Evolutionary conservation across 1,139 yeast species (phyloP), one percentile per base, ranked within the genome.

Genomic region (Geotrichum restrictum): DNA sequence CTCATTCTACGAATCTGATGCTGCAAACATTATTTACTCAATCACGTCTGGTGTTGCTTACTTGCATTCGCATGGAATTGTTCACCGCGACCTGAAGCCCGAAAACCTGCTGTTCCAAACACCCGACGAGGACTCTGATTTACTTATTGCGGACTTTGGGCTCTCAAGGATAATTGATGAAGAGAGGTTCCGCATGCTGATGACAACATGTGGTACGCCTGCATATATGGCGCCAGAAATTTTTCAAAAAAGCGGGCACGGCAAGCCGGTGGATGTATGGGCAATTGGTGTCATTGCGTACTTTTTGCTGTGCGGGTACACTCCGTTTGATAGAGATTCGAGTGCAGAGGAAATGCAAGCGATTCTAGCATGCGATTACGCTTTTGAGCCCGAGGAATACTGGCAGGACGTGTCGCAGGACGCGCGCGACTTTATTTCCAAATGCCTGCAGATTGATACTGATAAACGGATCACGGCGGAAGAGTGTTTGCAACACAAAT

Each of bases 1-100:
- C 37, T 68, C 75, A 36, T 72, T 79, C 49, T 75, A 74, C 45
- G 78, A 80, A 45, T 61, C 66, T 1, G 84, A 81, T 56, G 80
- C 83, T 29, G 76, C 72, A 29, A 75, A 78, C 53, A 63, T 80
- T 38, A 73, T 80, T 59, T 72, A 73, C 54, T 79, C 78, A 53
- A 68, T 79, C 39, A 70, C 73, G 1, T 73, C 68, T 1, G 77
- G 76, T 2, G 75, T 91, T 41, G 76, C 77, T 38, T 87, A 87
- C 62, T 74, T 91, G 60, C 98, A 91, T 67, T 73, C 77, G 10
- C 81, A 84, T 59, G 87, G 88, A 45, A 80, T 91, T 52, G 94
- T 88, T 13, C 98, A 93, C 68, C 77, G 98, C 51, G 98, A 93
- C 69, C 75, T 93, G 59, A 93, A 93, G 68, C 97, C 98, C 0